Evolutionary conservation across 352 stramenopile genomes (phyloP).

Genomic region (Pythium myriotylum): DNA sequence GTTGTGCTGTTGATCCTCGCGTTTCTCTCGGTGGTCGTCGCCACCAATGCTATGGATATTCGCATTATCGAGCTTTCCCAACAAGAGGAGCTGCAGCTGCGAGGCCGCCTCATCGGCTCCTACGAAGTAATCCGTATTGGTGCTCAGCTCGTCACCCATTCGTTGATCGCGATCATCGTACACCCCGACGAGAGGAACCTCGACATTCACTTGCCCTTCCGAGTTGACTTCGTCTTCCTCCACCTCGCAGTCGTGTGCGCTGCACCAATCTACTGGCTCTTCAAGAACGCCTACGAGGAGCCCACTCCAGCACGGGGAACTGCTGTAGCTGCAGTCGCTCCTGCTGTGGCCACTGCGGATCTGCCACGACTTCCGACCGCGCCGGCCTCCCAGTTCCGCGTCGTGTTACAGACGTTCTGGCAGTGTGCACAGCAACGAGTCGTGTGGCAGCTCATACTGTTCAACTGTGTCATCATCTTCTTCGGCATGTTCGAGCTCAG

Average conservation of each 20-base stretch:
- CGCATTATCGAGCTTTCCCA: slow-evolving; percentile 51
- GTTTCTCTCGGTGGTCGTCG: slow-evolving; percentile 36
- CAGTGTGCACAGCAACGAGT: slow-evolving; percentile 39
- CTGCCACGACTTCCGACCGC: not conserved
- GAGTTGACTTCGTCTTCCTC: slow-evolving; percentile 25
- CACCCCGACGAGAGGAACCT: slow-evolving; percentile 5
- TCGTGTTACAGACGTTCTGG: slow-evolving; percentile 28
- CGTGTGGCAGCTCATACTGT: slow-evolving; percentile 50
- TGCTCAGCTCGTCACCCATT: slow-evolving; percentile 27
- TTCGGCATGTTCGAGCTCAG: slow-evolving; percentile 39
- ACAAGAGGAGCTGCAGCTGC: slow-evolving; percentile 35
- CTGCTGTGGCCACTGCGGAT: not conserved
- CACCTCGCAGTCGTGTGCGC: slow-evolving; percentile 35
- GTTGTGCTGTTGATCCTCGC: slow-evolving; percentile 24
- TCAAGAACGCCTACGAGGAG: slow-evolving; percentile 33
- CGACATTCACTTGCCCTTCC: slow-evolving; percentile 24
- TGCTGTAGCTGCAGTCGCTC: not conserved
- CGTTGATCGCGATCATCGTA: slow-evolving; percentile 26
- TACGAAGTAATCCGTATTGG: slow-evolving; percentile 42
- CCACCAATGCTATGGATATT: slow-evolving; percentile 40
- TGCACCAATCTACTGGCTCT: slow-evolving; percentile 35
- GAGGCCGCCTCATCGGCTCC: slow-evolving; percentile 32
- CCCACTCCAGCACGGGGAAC: not conserved
- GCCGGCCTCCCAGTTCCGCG: slow-evolving; percentile 7
- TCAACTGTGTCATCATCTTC: slow-evolving; percentile 49